phyloP scores from a whole-genome alignment of 495 filamentous ascomycete genomes.

The Hypoxylon cercidicola region DNA sequence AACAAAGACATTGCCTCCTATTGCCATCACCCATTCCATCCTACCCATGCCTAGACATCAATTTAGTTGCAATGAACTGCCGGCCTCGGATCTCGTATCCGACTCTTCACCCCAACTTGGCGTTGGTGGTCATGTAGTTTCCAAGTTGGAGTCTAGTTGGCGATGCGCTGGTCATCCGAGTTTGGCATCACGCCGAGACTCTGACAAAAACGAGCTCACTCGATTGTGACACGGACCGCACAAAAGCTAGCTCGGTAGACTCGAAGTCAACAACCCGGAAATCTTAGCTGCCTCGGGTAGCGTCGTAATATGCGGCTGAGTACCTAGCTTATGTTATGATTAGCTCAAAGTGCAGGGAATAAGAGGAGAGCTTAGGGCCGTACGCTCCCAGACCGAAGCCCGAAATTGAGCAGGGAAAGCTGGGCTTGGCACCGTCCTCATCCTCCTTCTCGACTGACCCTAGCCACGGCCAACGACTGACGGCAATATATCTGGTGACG shows the following conservation, averaged over 20 bases:
- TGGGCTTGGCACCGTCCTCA: slow-evolving; percentile 5
- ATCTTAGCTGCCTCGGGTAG: slow-evolving; percentile 16
- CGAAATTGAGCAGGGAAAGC: slow-evolving; percentile 27
- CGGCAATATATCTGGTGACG: slow-evolving; percentile 42
- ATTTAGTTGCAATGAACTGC: slow-evolving; percentile 10
- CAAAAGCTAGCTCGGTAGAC: slow-evolving; percentile 22
- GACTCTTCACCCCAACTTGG: slow-evolving; percentile 7
- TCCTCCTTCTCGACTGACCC: slow-evolving; percentile 9
- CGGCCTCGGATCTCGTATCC: slow-evolving; percentile 16
- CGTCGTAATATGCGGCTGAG: slow-evolving; percentile 43
- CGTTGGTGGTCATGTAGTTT: slow-evolving; percentile 5
- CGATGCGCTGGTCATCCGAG: slow-evolving; percentile 14
- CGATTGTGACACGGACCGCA: slow-evolving; percentile 6
- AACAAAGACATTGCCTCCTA: neutral
- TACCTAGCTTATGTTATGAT: slow-evolving; percentile 35
- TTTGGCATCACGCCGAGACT: slow-evolving; percentile 27
- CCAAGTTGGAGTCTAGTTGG: slow-evolving; percentile 13
- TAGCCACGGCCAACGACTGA: slow-evolving; percentile 16
- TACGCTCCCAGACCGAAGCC: neutral
- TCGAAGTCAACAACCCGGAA: slow-evolving; percentile 31
- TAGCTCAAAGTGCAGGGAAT: slow-evolving; percentile 1
- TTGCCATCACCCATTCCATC: slow-evolving; percentile 1
- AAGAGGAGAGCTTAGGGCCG: slow-evolving; percentile 3
- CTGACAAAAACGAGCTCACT: slow-evolving; percentile 24
- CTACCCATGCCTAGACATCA: neutral